Conservation (phyloP, 2,329 filamentous ascomycete species). For the Huntiella abstrusa region DNA sequence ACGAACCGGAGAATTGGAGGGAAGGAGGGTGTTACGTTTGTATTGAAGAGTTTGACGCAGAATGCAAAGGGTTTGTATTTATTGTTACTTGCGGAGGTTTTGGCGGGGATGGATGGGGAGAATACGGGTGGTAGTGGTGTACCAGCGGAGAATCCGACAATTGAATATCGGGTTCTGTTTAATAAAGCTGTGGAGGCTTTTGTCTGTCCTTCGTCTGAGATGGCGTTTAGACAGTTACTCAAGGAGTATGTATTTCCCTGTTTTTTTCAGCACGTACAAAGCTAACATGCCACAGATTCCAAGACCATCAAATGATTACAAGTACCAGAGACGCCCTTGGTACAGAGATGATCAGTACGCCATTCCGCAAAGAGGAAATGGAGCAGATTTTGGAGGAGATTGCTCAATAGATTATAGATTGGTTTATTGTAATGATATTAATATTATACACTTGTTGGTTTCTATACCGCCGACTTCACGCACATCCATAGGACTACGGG, state of each 20-base stretch:
- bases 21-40: slow-evolving; percentile 79
- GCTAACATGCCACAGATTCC: slow-evolving; percentile 39
- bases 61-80: slow-evolving; percentile 80
- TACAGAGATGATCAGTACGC: slow-evolving; percentile 68
- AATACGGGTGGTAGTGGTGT: slow-evolving; percentile 17
- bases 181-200: slow-evolving; percentile 94
- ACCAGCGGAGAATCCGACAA: slow-evolving; percentile 32
- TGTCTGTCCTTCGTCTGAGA: slow-evolving; percentile 75
- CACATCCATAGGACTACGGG: slow-evolving; percentile 85
- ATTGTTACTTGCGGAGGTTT: slow-evolving; percentile 66
- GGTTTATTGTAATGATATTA: no score
- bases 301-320: slow-evolving; percentile 94
- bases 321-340: slow-evolving; percentile 72
- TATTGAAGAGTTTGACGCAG: slow-evolving; percentile 74
- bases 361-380: slow-evolving; percentile 73
- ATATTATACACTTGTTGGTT: not conserved
- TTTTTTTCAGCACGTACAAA: slow-evolving; percentile 15
- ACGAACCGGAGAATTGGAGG: slow-evolving; percentile 66
- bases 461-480: slow-evolving; percentile 57
- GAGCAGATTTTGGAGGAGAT: slow-evolving; percentile 70
- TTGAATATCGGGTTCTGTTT: slow-evolving; percentile 83
- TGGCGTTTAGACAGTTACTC: slow-evolving; percentile 80
- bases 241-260: slow-evolving; percentile 50
- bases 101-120: slow-evolving; percentile 38
- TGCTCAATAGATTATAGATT: slow-evolving; percentile 5